Conservation (phyloP, 305 asterid species). For the Ajuga reptans region DNA sequence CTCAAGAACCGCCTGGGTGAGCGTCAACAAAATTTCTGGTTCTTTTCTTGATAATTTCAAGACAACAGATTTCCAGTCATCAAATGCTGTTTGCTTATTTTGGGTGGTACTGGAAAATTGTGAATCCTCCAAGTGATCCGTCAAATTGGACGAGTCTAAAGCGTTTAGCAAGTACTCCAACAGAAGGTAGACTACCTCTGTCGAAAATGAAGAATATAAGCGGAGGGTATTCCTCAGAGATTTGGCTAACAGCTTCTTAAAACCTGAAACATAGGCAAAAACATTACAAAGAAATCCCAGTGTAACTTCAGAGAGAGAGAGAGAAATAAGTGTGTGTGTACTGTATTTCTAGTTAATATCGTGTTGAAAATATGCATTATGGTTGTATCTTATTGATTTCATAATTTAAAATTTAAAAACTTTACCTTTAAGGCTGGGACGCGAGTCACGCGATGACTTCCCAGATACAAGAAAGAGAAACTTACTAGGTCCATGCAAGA, state of each 20-base stretch:
- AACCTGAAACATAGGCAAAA: conserved; percentile 42
- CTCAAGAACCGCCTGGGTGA: conserved; percentile 58
- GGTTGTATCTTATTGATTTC: not conserved
- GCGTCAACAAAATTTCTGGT: conserved; percentile 54
- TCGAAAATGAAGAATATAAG: conserved; percentile 60
- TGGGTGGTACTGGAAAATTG: conserved; percentile 19
- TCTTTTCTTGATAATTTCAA: conserved; percentile 58
- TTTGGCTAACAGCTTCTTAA: conserved; percentile 50
- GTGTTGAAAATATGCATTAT: no score
- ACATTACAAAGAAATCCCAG: not conserved
- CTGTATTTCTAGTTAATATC: not conserved
- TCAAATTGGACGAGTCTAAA: conserved; percentile 34
- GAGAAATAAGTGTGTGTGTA: not conserved
- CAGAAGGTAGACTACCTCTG: conserved; percentile 59
- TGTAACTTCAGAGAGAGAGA: not conserved
- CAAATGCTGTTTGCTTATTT: conserved; percentile 29
- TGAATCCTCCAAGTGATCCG: conserved; percentile 29
- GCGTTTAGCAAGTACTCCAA: conserved; percentile 63
- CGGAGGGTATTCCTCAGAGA: conserved; percentile 49
- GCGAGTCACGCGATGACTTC: conserved; percentile 35
- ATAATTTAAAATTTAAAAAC: not conserved
- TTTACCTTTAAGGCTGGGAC: conserved; percentile 40
- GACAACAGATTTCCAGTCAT: conserved; percentile 69
- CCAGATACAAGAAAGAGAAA: conserved; percentile 40
- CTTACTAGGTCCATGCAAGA: conserved; percentile 39